phyloP scores from a whole-genome alignment of 345 rosid species.

The Hypericum perforatum region DNA sequence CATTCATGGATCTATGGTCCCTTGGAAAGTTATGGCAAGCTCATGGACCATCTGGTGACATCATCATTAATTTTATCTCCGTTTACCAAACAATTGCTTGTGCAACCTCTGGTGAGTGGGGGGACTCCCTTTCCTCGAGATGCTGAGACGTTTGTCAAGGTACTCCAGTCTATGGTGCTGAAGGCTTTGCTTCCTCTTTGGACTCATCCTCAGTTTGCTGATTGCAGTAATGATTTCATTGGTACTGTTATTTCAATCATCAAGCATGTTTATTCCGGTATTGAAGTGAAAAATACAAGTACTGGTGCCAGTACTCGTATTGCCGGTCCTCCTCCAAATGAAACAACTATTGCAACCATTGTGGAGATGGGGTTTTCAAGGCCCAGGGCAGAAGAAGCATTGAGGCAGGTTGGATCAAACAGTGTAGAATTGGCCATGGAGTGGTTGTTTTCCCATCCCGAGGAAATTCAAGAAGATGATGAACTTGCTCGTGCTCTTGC shows the following conservation, averaged over 20 bases:
- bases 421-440: constrained; percentile 98
- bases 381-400: constrained; percentile 89
- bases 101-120: constrained; percentile 64
- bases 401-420: constrained; percentile 83
- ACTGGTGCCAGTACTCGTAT: constrained; percentile 48
- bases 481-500: constrained; percentile 98
- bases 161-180: constrained; percentile 87
- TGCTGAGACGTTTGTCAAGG: constrained; percentile 82
- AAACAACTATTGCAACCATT: constrained; percentile 72
- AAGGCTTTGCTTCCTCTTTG: constrained; percentile 90
- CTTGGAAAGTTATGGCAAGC: constrained; percentile 76
- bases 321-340: constrained; percentile 83
- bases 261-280: constrained; percentile 83
- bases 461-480: constrained; percentile 89
- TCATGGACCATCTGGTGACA: constrained; percentile 91
- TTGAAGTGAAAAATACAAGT: constrained; percentile 66
- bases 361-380: constrained; percentile 98
- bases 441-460: constrained; percentile 92
- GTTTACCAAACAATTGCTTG: constrained; percentile 70
- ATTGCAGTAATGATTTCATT: constrained; percentile 71
- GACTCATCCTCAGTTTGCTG: constrained; percentile 73
- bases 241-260: constrained; percentile 68
- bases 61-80: constrained; percentile 85
- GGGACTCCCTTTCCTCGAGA: constrained; percentile 62
- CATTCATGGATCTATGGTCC: constrained; percentile 90